Conservation (phyloP, 441 rosid species). For the Breynia disticha region DNA sequence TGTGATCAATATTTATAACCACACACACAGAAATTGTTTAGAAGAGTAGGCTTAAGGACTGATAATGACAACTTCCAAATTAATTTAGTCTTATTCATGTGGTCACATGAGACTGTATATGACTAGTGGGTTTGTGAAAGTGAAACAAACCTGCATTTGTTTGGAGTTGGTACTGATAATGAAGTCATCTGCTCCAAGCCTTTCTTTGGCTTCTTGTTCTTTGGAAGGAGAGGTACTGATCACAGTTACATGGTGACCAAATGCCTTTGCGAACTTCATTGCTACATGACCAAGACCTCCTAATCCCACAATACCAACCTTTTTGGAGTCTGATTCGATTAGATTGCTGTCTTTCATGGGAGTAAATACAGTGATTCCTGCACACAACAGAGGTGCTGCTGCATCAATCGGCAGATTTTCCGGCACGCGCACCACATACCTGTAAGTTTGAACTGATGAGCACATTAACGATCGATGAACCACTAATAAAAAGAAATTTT, state of each 20-base stretch:
- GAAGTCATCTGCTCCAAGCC: slow-evolving; percentile 58
- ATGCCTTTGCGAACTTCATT: slow-evolving; percentile 61
- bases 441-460: background rate
- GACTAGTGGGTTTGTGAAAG: too few species aligned
- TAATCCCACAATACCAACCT: slow-evolving; percentile 51
- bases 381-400: slow-evolving; percentile 17
- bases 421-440: slow-evolving; percentile 22
- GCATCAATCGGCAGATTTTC: slow-evolving; percentile 28
- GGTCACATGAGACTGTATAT: too few species aligned
- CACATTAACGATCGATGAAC: too few species aligned
- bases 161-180: slow-evolving; percentile 36
- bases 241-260: slow-evolving; percentile 63
- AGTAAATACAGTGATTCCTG: slow-evolving; percentile 27
- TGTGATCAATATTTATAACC: slow-evolving; percentile 10
- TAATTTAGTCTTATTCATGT: too few species aligned
- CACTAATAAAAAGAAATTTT: background rate
- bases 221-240: slow-evolving; percentile 59
- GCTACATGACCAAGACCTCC: slow-evolving; percentile 75
- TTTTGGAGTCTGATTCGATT: slow-evolving; percentile 33
- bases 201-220: slow-evolving; percentile 46
- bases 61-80: too few species aligned
- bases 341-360: slow-evolving; percentile 33
- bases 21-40: too few species aligned
- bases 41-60: too few species aligned
- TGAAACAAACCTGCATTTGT: slow-evolving; percentile 51